Evolutionary conservation across 371 early-diverging fungal species (phyloP).

Genomic region (Mortierella sp.): DNA sequence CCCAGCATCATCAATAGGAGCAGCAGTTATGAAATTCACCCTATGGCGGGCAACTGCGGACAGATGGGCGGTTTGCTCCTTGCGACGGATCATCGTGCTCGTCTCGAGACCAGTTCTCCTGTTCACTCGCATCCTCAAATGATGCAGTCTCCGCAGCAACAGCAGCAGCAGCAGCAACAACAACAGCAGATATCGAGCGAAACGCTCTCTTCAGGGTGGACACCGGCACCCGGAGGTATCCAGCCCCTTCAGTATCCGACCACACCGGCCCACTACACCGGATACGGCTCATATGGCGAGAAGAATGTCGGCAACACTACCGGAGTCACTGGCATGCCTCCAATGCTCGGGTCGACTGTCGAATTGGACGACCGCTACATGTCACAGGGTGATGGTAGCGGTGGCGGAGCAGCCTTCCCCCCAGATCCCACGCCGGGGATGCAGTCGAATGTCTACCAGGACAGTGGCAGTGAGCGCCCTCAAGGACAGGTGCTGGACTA

Average conservation of each 20-base stretch:
- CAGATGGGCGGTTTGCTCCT: conserved; percentile 4
- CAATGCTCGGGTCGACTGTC: not conserved
- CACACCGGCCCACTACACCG: not conserved
- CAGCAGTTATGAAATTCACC: not conserved
- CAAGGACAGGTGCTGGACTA: conserved; percentile 15
- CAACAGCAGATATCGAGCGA: not conserved
- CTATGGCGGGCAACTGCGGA: not conserved
- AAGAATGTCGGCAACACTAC: not conserved
- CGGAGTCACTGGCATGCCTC: not conserved
- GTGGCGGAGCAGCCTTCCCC: conserved; percentile 20
- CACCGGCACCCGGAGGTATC: not conserved
- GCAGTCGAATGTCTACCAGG: conserved; percentile 29
- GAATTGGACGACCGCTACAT: conserved; percentile 1
- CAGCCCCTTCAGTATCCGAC: not conserved
- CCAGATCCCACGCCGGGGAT: conserved; percentile 36
- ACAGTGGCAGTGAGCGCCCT: conserved; percentile 28
- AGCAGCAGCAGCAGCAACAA: not conserved
- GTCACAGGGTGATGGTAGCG: not conserved
- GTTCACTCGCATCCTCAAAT: conserved; percentile 14
- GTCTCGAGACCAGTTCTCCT: conserved; percentile 18
- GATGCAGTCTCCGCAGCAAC: not conserved
- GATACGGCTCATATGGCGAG: not conserved
- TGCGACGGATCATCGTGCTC: conserved; percentile 21
- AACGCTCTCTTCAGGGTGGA: not conserved
- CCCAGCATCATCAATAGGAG: not conserved